A percentile compares a stretch with the other conserved stretches of the same genome.
Conservation (phyloP, 2,329 filamentous ascomycete species). For the Fusarium floridanum region DNA sequence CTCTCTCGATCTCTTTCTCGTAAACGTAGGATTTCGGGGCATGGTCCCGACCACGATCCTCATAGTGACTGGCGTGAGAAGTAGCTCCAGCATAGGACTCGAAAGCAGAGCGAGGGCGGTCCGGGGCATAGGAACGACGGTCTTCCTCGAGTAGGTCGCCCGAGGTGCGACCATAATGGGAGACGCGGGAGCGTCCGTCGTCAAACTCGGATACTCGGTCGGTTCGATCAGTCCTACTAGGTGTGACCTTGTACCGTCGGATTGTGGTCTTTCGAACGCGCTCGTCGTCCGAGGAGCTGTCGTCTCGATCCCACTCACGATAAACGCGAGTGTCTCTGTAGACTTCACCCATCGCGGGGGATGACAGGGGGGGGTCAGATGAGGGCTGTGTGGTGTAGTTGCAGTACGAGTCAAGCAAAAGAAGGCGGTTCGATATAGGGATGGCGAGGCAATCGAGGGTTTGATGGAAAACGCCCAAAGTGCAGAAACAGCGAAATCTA, state of each 20-base stretch:
- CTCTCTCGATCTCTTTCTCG: slow-evolving; percentile 42
- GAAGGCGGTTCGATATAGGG: neutral
- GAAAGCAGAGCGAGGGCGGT: slow-evolving; percentile 65
- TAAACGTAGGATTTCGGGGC: slow-evolving; percentile 40
- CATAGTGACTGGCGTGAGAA: slow-evolving; percentile 58
- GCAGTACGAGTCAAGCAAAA: slow-evolving; percentile 19
- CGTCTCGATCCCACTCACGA: slow-evolving; percentile 50
- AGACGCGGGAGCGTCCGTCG: slow-evolving; percentile 61
- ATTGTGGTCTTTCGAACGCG: slow-evolving; percentile 62
- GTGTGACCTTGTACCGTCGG: slow-evolving; percentile 65
- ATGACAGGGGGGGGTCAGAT: slow-evolving; percentile 34
- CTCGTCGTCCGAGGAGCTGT: slow-evolving; percentile 59
- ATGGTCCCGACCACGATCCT: slow-evolving; percentile 57
- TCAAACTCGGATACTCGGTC: slow-evolving; percentile 59
- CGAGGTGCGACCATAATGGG: slow-evolving; percentile 54
- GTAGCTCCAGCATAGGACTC: slow-evolving; percentile 57
- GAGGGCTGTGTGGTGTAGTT: slow-evolving; percentile 24
- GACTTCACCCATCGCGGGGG: slow-evolving; percentile 52
- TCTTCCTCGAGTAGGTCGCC: slow-evolving; percentile 59
- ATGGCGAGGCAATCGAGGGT: slow-evolving; percentile 4
- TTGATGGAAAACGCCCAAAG: slow-evolving; percentile 35
- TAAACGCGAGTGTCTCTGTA: slow-evolving; percentile 52
- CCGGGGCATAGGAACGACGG: slow-evolving; percentile 59
- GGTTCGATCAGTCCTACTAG: slow-evolving; percentile 56
- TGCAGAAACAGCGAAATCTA: slow-evolving; percentile 37